These are phyloP conservation scores for Cymbopogon flexuosus DNA, from an alignment of 202 grass and related monocot species.

Conservation along the genomic window DNA sequence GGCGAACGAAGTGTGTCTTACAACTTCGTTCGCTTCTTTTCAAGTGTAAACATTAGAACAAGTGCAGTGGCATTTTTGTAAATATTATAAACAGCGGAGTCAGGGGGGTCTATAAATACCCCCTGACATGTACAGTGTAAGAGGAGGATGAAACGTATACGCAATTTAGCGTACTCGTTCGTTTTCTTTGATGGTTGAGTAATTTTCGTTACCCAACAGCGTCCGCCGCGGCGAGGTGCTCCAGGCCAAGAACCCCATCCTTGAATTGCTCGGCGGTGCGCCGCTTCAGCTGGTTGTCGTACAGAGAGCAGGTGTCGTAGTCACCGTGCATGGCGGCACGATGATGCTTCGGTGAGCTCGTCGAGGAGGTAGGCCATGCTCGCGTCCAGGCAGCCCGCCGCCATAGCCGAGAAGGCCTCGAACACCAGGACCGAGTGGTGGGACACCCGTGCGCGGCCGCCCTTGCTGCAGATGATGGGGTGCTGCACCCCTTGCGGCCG, in stretches of 20 bases:
- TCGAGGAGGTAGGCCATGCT: constrained; percentile 53
- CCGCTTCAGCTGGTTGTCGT: constrained; percentile 74
- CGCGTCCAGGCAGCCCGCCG: constrained; percentile 28
- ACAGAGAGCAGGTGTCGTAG: constrained; percentile 62
- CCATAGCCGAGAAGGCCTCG: constrained; percentile 63
- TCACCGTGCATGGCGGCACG: constrained; percentile 56
- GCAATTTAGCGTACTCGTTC: too few relatives aligned
- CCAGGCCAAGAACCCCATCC: constrained; percentile 61
- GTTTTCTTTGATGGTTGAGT: too few relatives aligned
- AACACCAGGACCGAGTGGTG: constrained; percentile 92
- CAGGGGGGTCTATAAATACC: too few relatives aligned
- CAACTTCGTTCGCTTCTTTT: too few relatives aligned
- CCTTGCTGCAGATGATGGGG: constrained; percentile 86
- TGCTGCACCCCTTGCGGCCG: constrained; percentile 65
- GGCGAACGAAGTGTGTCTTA: too few relatives aligned
- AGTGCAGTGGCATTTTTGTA: too few relatives aligned
- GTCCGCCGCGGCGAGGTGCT: constrained; percentile 46
- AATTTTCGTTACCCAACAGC: too few relatives aligned
- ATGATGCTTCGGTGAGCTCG: constrained; percentile 60
- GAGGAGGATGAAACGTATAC: too few relatives aligned
- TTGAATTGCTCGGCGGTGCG: constrained; percentile 75
- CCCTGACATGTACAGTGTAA: too few relatives aligned
- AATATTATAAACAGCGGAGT: too few relatives aligned
- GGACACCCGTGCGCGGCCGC: constrained; percentile 81
- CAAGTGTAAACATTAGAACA: too few relatives aligned